Base-by-base conservation (phyloP, 306 rosid genomes). In the Nissolia schottii region DNA sequence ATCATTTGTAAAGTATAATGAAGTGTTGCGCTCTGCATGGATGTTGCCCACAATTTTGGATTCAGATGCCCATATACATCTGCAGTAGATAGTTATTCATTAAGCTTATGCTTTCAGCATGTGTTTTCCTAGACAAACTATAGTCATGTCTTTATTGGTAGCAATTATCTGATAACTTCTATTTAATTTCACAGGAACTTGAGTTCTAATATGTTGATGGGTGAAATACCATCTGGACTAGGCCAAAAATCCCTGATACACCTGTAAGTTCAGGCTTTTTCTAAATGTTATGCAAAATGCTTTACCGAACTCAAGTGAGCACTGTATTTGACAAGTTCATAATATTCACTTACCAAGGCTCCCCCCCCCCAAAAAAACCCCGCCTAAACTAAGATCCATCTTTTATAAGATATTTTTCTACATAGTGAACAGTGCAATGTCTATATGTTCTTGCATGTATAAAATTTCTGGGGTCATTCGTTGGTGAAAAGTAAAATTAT, bases 151-250 rank as follows among this genome's bases (percentile, higher is more conserved):
- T 56, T 43, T 74, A 12, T 59, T 64, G 59, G 49, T 51, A 50
- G 70, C 28, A 11, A 25, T 51, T 76, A 29, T 75, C 16, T 15
- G 16, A 27, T 66, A 62, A 62, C 46, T 23, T 60, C 70, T 71
- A 40, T 64, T 31, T 12, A 32, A 64, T 77, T 55, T 37, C 37
- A 10, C 83, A 94, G 99, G 92, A 94, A 94, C 80, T 79, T 94
- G 69, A 89, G 93, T 71, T 82, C 97, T 76, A 94, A 94, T 83
- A 77, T 80, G 72, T 70, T 94, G 87, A 81, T 59, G 19, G 95
- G 97, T 61, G 77, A 54, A 22, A 46, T 94, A 64, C 99, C 97
- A 37, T 18, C 72, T 23, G 99, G 93, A 38, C 84, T 94, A 0
- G 85, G 91, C 69, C 89, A 91, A 81, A 86, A 85, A 73, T 85